Percentiles rank a stretch among this genome's conserved stretches.
phyloP scores from a whole-genome alignment of 73 alveolate species.

The Tetrahymena thermophila region DNA sequence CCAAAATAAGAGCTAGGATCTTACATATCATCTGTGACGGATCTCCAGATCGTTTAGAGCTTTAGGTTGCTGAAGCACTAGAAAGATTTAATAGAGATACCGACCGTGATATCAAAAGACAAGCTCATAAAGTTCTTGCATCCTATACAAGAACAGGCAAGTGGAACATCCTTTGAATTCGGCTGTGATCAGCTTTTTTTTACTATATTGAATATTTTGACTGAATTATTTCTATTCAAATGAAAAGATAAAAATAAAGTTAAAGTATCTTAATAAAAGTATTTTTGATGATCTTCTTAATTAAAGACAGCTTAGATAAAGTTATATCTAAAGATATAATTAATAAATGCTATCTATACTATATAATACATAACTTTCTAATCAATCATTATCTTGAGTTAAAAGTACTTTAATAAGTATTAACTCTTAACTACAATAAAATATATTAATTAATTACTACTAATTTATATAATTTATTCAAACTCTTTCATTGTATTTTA shows the following conservation, averaged over 20 bases:
- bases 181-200: neutral
- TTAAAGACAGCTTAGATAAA: neutral
- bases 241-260: neutral
- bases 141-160: slow-evolving; percentile 58
- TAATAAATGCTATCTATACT: neutral
- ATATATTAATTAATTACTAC: neutral
- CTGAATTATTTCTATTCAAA: neutral
- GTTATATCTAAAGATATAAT: neutral
- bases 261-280: neutral
- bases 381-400: neutral
- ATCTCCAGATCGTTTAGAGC: slow-evolving; percentile 72
- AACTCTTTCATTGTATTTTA: neutral
- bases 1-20: slow-evolving; percentile 63
- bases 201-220: neutral
- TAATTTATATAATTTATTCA: too few relatives aligned
- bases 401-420: neutral
- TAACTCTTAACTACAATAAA: neutral
- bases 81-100: slow-evolving; percentile 70
- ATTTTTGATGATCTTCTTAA: neutral
- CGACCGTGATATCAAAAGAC: slow-evolving; percentile 57
- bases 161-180: slow-evolving; percentile 60
- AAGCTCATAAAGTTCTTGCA: slow-evolving; percentile 76
- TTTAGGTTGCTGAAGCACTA: slow-evolving; percentile 56
- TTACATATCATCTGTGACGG: slow-evolving; percentile 86
- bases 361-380: too few relatives aligned